These are phyloP conservation scores for Nymphaea colorata DNA, from an alignment of 164 flowering plant genomes.

Conservation along the genomic window DNA sequence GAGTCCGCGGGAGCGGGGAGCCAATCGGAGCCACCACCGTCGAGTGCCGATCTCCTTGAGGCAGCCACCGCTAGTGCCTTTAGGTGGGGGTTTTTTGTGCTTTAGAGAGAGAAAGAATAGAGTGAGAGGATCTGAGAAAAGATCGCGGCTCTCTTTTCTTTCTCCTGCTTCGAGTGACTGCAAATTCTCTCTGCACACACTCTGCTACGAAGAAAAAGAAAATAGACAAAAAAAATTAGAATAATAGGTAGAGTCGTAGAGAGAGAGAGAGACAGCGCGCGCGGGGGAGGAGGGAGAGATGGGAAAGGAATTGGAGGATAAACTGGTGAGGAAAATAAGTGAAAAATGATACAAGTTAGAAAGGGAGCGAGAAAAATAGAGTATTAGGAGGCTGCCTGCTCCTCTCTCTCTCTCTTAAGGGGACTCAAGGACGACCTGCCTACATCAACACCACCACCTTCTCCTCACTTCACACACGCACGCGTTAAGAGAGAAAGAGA, in stretches of 20 bases:
- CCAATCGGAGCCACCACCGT: conserved; percentile 84
- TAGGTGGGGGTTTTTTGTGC: neutral
- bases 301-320: too few species aligned
- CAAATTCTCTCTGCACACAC: neutral
- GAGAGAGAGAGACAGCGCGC: too few species aligned
- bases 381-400: too few species aligned
- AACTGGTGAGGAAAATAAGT: too few species aligned
- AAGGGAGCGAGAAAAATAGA: too few species aligned
- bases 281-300: too few species aligned
- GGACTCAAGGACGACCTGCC: neutral
- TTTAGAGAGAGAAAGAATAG: neutral
- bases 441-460: neutral
- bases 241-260: too few species aligned
- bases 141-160: neutral
- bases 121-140: neutral
- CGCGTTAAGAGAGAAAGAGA: neutral
- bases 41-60: conserved; percentile 46
- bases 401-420: neutral
- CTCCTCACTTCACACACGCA: neutral
- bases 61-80: conserved; percentile 64
- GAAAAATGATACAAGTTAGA: too few species aligned
- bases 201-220: too few species aligned
- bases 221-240: too few species aligned
- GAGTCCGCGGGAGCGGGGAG: conserved; percentile 45
- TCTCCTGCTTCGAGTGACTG: neutral